Conservation (phyloP, 2,329 filamentous ascomycete species). For the Xylaria sp. region DNA sequence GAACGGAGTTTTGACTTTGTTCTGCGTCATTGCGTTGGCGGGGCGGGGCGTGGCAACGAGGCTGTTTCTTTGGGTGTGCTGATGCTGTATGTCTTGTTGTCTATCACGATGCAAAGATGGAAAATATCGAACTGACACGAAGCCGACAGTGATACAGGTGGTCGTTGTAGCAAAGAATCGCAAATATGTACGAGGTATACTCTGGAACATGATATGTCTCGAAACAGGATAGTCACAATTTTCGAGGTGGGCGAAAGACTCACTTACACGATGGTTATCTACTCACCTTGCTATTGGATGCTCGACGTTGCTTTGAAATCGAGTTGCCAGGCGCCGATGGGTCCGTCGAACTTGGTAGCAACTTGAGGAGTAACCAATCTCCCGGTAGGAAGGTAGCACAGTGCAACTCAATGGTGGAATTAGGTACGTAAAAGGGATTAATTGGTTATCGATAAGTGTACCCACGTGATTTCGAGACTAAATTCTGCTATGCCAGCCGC, state of each 20-base stretch:
- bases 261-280: constrained; percentile 46
- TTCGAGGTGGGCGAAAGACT: constrained; percentile 36
- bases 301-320: constrained; percentile 54
- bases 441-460: constrained; percentile 35
- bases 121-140: constrained; percentile 44
- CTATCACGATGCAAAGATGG: constrained; percentile 41
- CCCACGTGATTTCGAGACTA: constrained; percentile 32
- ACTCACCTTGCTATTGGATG: constrained; percentile 43
- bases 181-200: constrained; percentile 43
- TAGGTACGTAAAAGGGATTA: neutral
- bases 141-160: constrained; percentile 41
- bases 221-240: constrained; percentile 28
- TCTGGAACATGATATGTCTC: constrained; percentile 44
- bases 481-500: constrained; percentile 21
- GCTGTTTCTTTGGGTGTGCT: constrained; percentile 28
- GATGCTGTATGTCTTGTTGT: constrained; percentile 29
- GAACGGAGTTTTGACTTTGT: constrained; percentile 51
- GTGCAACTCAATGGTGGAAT: neutral
- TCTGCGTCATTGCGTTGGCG: constrained; percentile 46
- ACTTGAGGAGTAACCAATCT: constrained; percentile 11
- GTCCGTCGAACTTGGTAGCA: constrained; percentile 28
- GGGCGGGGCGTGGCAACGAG: constrained; percentile 19
- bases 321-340: constrained; percentile 30
- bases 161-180: constrained; percentile 43
- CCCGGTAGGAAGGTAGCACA: neutral